phyloP scores from a whole-genome alignment of 768 basidiomycete species.

The Collybiopsis luxurians region DNA sequence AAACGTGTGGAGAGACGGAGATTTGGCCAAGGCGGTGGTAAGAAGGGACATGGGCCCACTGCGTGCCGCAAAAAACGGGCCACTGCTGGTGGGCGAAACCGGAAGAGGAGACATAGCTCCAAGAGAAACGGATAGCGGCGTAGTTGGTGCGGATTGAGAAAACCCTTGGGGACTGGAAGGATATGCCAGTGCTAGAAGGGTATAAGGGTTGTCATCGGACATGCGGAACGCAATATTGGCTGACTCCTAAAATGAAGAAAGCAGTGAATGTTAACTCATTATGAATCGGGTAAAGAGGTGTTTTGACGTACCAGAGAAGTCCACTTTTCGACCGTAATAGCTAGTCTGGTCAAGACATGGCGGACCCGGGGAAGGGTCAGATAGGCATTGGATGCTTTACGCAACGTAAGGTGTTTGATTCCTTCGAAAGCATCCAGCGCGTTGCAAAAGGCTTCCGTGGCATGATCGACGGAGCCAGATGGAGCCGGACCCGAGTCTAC shows the following conservation, averaged over 20 bases:
- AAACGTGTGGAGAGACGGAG: constrained; percentile 45
- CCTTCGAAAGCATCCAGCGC: constrained; percentile 33
- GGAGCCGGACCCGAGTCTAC: constrained; percentile 32
- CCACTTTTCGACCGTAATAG: constrained; percentile 43
- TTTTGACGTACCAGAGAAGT: constrained; percentile 41
- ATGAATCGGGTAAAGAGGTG: no score
- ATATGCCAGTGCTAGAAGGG: background rate
- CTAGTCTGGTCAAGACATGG: constrained; percentile 43
- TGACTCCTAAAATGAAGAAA: constrained; percentile 38
- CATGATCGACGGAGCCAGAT: constrained; percentile 18
- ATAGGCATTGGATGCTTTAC: constrained; percentile 51
- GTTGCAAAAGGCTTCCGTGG: constrained; percentile 36
- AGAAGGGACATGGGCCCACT: constrained; percentile 31
- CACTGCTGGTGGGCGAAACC: background rate
- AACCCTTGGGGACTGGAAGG: background rate
- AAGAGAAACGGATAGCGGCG: background rate
- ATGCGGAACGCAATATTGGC: constrained; percentile 56
- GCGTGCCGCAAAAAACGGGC: constrained; percentile 1
- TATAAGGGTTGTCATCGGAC: constrained; percentile 35
- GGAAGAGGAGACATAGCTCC: background rate
- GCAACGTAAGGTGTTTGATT: constrained; percentile 48
- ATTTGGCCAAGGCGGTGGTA: constrained; percentile 34
- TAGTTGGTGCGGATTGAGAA: background rate
- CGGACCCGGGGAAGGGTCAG: constrained; percentile 49
- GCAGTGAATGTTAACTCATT: background rate